These are phyloP conservation scores for Colletotrichum tamarilloi DNA, from an alignment of 2,329 filamentous ascomycete species.

Conservation along the genomic window DNA sequence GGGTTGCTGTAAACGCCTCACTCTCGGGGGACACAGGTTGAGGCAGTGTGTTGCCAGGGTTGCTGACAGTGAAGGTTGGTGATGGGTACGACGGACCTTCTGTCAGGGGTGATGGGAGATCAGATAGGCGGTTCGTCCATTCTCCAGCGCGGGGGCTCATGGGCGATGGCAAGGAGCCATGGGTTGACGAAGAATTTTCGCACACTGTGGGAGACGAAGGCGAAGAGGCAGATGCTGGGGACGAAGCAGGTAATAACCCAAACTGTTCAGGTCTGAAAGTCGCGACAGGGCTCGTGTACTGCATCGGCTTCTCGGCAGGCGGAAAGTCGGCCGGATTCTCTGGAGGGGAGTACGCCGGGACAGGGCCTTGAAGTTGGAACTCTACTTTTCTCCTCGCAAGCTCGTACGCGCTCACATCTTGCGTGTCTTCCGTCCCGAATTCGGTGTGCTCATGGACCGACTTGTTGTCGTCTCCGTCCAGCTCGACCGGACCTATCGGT, in stretches of 20 bases:
- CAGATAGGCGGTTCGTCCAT: conserved; percentile 50
- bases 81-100: conserved; percentile 36
- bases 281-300: conserved; percentile 46
- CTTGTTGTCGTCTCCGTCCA: conserved; percentile 54
- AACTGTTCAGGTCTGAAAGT: conserved; percentile 48
- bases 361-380: conserved; percentile 60
- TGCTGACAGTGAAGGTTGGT: conserved; percentile 40
- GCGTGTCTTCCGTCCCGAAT: conserved; percentile 52
- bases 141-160: conserved; percentile 58
- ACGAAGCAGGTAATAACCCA: conserved; percentile 33
- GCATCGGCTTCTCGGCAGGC: conserved; percentile 45
- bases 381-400: conserved; percentile 61
- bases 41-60: conserved; percentile 18
- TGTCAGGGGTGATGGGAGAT: conserved; percentile 56
- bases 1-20: conserved; percentile 42
- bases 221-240: conserved; percentile 41
- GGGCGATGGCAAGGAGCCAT: conserved; percentile 59
- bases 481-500: conserved; percentile 57
- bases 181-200: conserved; percentile 50
- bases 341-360: conserved; percentile 60
- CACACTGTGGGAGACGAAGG: conserved; percentile 46
- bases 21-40: conserved; percentile 37
- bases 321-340: conserved; percentile 42
- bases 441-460: conserved; percentile 53
- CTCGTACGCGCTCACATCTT: conserved; percentile 61